Conservation (phyloP, 1,284 basidiomycete genomes). For the Ceratobasidium theobromae region DNA sequence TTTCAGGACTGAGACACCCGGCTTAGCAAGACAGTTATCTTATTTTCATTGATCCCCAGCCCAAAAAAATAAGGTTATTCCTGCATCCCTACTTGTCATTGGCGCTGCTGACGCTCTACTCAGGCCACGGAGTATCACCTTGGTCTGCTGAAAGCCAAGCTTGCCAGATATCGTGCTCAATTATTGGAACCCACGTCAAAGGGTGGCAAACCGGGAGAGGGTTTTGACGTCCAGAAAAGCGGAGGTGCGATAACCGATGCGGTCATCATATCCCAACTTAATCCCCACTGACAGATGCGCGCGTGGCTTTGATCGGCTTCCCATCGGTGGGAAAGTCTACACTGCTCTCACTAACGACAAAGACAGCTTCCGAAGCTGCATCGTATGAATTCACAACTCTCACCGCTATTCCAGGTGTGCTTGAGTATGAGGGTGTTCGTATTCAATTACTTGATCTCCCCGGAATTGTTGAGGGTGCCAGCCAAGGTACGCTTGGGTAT, state of each 20-base stretch:
- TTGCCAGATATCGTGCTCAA: conserved; percentile 89
- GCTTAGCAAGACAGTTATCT: not conserved
- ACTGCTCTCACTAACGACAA: conserved; percentile 86
- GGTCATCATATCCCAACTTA: not conserved
- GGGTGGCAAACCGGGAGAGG: conserved; percentile 78
- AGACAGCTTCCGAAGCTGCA: conserved; percentile 85
- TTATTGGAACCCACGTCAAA: conserved; percentile 83
- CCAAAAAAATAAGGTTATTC: conserved; percentile 82
- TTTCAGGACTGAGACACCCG: conserved; percentile 12
- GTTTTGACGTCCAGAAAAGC: conserved; percentile 93
- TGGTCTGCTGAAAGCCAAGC: conserved; percentile 82
- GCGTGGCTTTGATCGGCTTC: conserved; percentile 92
- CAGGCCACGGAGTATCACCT: conserved; percentile 92
- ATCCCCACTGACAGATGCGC: conserved; percentile 58
- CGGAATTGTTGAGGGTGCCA: conserved; percentile 94
- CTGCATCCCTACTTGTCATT: not conserved
- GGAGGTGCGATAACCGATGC: conserved; percentile 50
- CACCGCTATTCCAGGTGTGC: conserved; percentile 80
- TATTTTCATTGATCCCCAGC: conserved; percentile 49
- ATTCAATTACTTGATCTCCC: conserved; percentile 95
- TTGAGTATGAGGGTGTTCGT: conserved; percentile 89
- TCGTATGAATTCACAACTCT: conserved; percentile 97
- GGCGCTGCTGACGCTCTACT: not conserved
- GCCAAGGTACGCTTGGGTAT: conserved; percentile 58
- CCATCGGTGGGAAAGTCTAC: conserved; percentile 95